These are phyloP conservation scores for Chloris gayana DNA, from an alignment of 176 grass and related monocot genomes.

Conservation along the genomic window DNA sequence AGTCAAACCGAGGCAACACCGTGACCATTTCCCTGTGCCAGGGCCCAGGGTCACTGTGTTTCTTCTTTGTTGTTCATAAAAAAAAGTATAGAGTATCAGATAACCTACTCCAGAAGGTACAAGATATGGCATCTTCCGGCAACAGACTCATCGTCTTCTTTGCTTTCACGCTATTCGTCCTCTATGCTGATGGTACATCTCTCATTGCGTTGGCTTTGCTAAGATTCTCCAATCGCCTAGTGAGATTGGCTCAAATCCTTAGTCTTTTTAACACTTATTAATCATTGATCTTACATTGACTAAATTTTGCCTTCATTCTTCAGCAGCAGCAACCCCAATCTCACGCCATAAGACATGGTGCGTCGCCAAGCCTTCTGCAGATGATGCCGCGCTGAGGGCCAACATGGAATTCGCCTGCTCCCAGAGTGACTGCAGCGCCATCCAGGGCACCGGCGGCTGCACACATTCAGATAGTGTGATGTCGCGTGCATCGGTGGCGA, in stretches of 20 bases:
- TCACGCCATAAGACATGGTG: slow-evolving; percentile 57
- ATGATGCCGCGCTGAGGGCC: slow-evolving; percentile 17
- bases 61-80: not conserved
- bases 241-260: not conserved
- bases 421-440: slow-evolving; percentile 42
- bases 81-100: not conserved
- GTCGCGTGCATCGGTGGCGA: slow-evolving; percentile 35
- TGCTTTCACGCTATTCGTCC: slow-evolving; percentile 5
- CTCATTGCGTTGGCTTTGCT: not conserved
- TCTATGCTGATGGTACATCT: slow-evolving; percentile 8
- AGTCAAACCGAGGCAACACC: not conserved
- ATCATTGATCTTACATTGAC: not conserved
- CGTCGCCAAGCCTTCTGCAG: slow-evolving; percentile 42
- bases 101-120: not conserved
- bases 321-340: not conserved
- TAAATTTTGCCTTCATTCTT: not conserved
- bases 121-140: slow-evolving; percentile 22
- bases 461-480: slow-evolving; percentile 7
- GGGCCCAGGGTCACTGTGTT: not conserved
- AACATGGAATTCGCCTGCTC: slow-evolving; percentile 66
- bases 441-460: slow-evolving; percentile 41
- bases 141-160: not conserved
- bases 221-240: not conserved
- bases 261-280: not conserved
- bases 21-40: not conserved